Base-by-base conservation (phyloP, 192 early-diverging fungal genomes). In the Paraglomus occultum region DNA sequence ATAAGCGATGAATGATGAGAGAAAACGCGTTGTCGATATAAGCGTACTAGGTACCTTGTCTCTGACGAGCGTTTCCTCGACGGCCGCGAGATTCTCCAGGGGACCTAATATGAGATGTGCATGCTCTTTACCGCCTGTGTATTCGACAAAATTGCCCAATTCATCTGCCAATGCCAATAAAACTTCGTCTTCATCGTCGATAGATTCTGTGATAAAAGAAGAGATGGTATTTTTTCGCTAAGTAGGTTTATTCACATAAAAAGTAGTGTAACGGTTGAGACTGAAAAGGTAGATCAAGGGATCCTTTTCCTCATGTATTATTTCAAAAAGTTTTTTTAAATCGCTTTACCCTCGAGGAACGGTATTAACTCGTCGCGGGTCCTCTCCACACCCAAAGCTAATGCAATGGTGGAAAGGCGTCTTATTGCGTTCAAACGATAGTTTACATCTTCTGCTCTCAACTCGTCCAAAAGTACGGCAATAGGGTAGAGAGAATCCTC, bases 111-210 rank as follows among this genome's bases (percentile, higher is more conserved):
- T 83, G 67, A 93, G 79, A 73, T 94, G 92, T 5, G 90, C 94
- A 77, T 89, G 88, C 40, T 87, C 84, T 11, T 91, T 85, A 12
- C 97, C 97, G 17, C 97, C 97, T 22, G 98, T 90, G 70, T 91
- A 91, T 71, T 95, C 91, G 59, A 92, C 86, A 80, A 99, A 95
- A 74, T 89, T 82, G 18, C 94, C 96, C 50, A 99, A 85, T 68
- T 97, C 91, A 76, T 96, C 93, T 14, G 96, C 97, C 46, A 99
- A 81, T 46, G 92, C 90, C 18, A 96, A 72, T 64, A 99, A 76
- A 43, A 99, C 89, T 76, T 99, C 97, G 76, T 99, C 97, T 74
- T 99, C 97, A 75, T 99, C 97, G 79, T 99, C 96, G 73, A 96
- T 96, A 12, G 95, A 95, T 82, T 99, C 97, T 96, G 74, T 23